Conservation (phyloP, 805 yeast genomes). For the Candida verbasci region DNA sequence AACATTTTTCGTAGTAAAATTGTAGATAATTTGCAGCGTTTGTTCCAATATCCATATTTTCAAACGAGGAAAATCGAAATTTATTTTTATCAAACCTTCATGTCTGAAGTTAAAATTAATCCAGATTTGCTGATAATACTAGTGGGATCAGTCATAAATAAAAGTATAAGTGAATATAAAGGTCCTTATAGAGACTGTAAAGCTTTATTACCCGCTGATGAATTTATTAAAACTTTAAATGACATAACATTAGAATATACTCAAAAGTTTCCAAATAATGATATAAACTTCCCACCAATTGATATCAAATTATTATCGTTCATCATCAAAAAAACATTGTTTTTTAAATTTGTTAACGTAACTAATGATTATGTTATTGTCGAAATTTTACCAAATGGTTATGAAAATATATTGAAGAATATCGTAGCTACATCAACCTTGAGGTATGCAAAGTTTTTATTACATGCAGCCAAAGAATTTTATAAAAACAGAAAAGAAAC, state of each 20-base stretch:
- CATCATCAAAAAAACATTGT: slow-evolving; percentile 8
- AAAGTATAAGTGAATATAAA: slow-evolving; percentile 6
- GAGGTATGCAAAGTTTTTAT: slow-evolving; percentile 10
- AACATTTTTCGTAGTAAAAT: too few species aligned
- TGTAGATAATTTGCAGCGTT: too few species aligned
- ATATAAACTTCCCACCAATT: slow-evolving; percentile 8
- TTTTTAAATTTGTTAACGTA: slow-evolving; percentile 17
- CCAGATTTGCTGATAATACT: slow-evolving; percentile 12
- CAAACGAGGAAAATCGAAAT: neutral
- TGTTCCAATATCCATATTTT: neutral
- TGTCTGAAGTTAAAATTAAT: slow-evolving; percentile 9
- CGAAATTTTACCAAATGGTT: slow-evolving; percentile 14
- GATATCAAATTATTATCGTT: slow-evolving; percentile 8
- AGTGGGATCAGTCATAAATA: slow-evolving; percentile 15
- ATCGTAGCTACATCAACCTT: slow-evolving; percentile 18
- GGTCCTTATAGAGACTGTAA: slow-evolving; percentile 5
- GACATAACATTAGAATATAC: slow-evolving; percentile 8
- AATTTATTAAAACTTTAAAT: slow-evolving; percentile 10
- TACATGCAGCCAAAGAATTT: slow-evolving; percentile 6
- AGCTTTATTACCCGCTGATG: slow-evolving; percentile 8
- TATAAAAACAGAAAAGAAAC: neutral
- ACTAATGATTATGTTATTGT: slow-evolving; percentile 18
- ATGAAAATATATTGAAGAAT: slow-evolving; percentile 17
- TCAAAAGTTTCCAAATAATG: slow-evolving; percentile 8
- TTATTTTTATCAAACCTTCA: slow-evolving; percentile 1